Base-by-base conservation (phyloP, 2,329 filamentous ascomycete species). In the Exophiala spinifera region DNA sequence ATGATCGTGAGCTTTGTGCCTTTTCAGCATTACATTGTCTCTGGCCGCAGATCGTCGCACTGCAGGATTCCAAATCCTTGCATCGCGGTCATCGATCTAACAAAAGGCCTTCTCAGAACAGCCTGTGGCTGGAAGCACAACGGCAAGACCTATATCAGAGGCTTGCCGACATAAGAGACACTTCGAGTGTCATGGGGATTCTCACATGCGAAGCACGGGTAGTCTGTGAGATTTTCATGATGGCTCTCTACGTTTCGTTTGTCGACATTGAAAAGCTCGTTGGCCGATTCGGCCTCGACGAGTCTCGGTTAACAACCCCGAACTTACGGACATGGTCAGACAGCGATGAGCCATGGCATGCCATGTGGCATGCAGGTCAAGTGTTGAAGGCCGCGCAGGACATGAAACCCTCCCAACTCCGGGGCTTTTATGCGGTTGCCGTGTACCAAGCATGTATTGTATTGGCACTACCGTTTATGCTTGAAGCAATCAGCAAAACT, bases 321-420 rank as follows among this genome's bases (percentile, higher is more conserved):
- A 66, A 63, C 1, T 65, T 72, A 0, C 60, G 67, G 0, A 67
- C 70, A 21, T 75, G 72, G 71, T 69, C 68, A 3, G 65, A 66
- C 6, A 68, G 66, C 13, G 63, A 69, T n/a, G 64, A 69, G 7
- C 69, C 70, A 0, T 66, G 74, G 1, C 53, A 66, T 2, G 81
- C 84, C 10, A 66, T 88, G 1, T 88, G 82, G 79, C 83, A 86
- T 61, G 86, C 86, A 1, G 85, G 83, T 0, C 86, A 88, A 66
- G 76, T 87, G 1, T 66, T 89, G 4, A 79, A 83, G 7, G 78
- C 80, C 37, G 85, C 83, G 1, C 80, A 78, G 63, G 56, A 70
- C 43, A 79, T 85, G 44, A 77, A 81, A 0, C 67, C 72, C 1
- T 75, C 77, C 0, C 74, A 79, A 10, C 68, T 88, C 3, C 80